Conservation (phyloP, 108 stramenopile species). For the Phaeodactylum tricornutum region DNA sequence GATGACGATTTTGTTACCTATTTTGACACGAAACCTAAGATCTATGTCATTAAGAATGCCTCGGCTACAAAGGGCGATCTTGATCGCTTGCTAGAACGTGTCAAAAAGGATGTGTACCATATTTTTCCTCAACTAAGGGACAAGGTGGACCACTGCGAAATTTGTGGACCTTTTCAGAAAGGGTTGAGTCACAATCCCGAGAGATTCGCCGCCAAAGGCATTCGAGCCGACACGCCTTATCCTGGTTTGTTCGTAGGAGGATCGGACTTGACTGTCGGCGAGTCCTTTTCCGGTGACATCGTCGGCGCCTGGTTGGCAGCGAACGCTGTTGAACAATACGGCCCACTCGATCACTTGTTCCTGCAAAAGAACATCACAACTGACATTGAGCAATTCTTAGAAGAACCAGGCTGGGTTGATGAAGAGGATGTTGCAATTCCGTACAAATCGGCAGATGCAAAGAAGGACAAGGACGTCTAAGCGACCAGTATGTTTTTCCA, state of each 20-base stretch:
- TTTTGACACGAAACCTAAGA: slow-evolving; percentile 79
- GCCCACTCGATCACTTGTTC: slow-evolving; percentile 58
- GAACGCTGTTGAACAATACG: slow-evolving; percentile 79
- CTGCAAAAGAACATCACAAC: slow-evolving; percentile 76
- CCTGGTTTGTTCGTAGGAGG: slow-evolving; percentile 73
- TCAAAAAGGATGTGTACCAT: slow-evolving; percentile 39
- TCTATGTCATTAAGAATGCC: slow-evolving; percentile 37
- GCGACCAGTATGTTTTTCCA: no score
- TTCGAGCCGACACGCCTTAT: slow-evolving; percentile 65
- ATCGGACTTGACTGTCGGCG: slow-evolving; percentile 71
- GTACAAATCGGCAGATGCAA: background rate
- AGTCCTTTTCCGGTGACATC: slow-evolving; percentile 67
- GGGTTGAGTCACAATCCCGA: slow-evolving; percentile 75
- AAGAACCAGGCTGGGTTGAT: slow-evolving; percentile 34
- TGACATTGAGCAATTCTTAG: slow-evolving; percentile 51
- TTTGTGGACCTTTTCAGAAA: slow-evolving; percentile 36
- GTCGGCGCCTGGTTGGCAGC: slow-evolving; percentile 77
- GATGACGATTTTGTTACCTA: slow-evolving; percentile 79
- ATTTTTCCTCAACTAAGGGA: slow-evolving; percentile 72
- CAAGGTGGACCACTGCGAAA: slow-evolving; percentile 6
- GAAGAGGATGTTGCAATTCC: slow-evolving; percentile 69
- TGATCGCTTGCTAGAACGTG: slow-evolving; percentile 46
- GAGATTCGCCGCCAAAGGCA: slow-evolving; percentile 78
- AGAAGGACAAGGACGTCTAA: slow-evolving; percentile 1
- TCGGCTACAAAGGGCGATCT: slow-evolving; percentile 17